Base-by-base conservation (phyloP, 305 asterid species). In the Ilex paraguariensis region DNA sequence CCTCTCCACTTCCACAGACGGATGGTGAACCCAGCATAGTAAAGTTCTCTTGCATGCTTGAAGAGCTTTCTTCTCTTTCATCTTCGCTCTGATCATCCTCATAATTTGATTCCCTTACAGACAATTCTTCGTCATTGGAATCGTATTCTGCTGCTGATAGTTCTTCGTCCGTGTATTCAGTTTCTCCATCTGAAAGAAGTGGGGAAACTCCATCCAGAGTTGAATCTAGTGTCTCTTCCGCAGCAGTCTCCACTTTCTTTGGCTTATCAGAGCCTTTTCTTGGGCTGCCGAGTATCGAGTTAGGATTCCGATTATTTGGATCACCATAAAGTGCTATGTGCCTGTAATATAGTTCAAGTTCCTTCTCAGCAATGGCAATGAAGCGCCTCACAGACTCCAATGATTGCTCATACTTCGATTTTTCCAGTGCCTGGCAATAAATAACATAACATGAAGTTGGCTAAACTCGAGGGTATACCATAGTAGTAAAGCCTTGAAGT, bases 391-490 rank as follows among this genome's bases (percentile, higher is more conserved):
- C 95, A 46, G 95, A 91, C 65, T 88, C 95, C 0, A 91, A 88
- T 3, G 98, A 91, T 52, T 91, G 98, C 73, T 88, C 96, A 15
- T 86, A 87, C 67, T 86, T 91, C 31, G 95, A 86, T 75, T 88
- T 91, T 70, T 87, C 92, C 79, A 84, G 77, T 30, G 98, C 98
- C 95, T 89, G 85, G 2, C 58, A 69, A 61, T 56, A 21, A 21
- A 21, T 21, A 21, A 21, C 28, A 21, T 21, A 72, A 16, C 53
- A 67, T 57, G 10, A 50, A 57, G 60, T 14, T 61, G 15, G 49
- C 39, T 17, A 15, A 57, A 16, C 6, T 6, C n/a, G 12, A 6
- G 21, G 5, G 46, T 55, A n/a, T 4, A 50, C 17, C 7, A 14
- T 3, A n/a, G n/a, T 15, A 14, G 53, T 49, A 49, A 12, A 11